Conservation (phyloP, 129 eudicot genomes). For the Chrysanthemum makinoi region DNA sequence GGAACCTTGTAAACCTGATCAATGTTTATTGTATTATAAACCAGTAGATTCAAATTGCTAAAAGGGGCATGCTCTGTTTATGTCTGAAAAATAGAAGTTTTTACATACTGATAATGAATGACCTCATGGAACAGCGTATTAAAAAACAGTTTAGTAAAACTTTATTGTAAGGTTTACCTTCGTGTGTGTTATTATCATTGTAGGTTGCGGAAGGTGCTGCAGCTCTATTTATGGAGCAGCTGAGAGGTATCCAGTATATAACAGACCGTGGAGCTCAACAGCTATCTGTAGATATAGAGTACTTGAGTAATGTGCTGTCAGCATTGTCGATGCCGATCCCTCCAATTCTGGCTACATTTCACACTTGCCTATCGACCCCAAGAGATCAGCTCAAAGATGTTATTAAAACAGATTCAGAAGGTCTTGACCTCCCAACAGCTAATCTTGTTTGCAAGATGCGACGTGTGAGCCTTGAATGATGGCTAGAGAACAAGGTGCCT, state of each 20-base stretch:
- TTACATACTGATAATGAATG: too few species aligned
- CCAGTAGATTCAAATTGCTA: too few species aligned
- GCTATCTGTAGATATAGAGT: conserved; percentile 84
- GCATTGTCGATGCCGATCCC: conserved; percentile 96
- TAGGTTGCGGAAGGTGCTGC: conserved; percentile 99
- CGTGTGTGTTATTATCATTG: background rate
- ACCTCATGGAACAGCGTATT: too few species aligned
- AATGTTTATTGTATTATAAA: background rate
- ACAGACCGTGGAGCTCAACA: conserved; percentile 98
- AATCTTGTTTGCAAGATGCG: conserved; percentile 96
- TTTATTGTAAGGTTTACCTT: background rate
- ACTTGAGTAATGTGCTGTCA: conserved; percentile 86
- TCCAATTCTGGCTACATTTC: conserved; percentile 69
- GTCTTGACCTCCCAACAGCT: conserved; percentile 83
- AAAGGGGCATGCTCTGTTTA: too few species aligned
- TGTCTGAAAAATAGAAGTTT: too few species aligned
- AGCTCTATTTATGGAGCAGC: conserved; percentile 83
- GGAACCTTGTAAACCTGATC: background rate
- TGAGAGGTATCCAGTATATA: conserved; percentile 80
- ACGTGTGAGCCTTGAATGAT: conserved; percentile 61
- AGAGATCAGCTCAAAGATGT: conserved; percentile 84
- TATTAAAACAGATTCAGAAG: conserved; percentile 58
- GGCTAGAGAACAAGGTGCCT: background rate
- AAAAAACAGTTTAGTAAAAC: too few species aligned
- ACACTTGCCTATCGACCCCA: conserved; percentile 82